Base-by-base conservation (phyloP, 805 yeast genomes). In the Blastobotrys attinorum region DNA sequence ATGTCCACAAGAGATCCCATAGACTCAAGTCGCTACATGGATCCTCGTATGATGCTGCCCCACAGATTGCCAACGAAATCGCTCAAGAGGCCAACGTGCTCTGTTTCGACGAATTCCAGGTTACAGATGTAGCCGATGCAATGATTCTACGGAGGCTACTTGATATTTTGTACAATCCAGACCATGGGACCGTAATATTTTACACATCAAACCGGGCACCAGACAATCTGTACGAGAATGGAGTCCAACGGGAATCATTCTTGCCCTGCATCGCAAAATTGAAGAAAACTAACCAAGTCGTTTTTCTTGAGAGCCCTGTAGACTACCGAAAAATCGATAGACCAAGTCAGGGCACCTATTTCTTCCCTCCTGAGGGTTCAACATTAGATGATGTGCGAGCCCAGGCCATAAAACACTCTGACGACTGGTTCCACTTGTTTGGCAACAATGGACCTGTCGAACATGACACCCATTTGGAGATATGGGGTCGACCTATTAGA, bases 111-210 rank as follows among this genome's bases (percentile, higher is more conserved):
- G 98, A 92, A 65, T 90, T 92, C 59, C 97, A 92, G 64, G 98
- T 92, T 35, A 87, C 96, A 0, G 98, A 92, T 62, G 97, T 92
- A 23, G 98, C 97, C 0, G 98, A 92, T 63, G 98, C 98, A 2
- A 92, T 92, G 97, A 71, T 92, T 27, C 70, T 92, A 35, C 76
- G 98, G 50, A 71, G 96, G 40, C 66, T 89, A 32, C 58, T 86
- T 33, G 75, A 77, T 55, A 63, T 77, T 31, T 70, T 85, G n/a
- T 64, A 89, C 45, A 75, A 82, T 37, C 76, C 80, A 0, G 42
- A 63, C 35, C 82, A 83, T 56, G 97, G 97, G 0, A 80, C 89
- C 18, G 79, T 89, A 1, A 65, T 92, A 7, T 89, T 92, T 68
- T 89, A 96, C 22, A 92, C 98, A 1, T 87, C 96, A 5, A 92